A percentile compares a stretch with the other conserved stretches of the same genome.
phyloP scores from a whole-genome alignment of 345 rosid species.

The Eucalyptus melliodora region DNA sequence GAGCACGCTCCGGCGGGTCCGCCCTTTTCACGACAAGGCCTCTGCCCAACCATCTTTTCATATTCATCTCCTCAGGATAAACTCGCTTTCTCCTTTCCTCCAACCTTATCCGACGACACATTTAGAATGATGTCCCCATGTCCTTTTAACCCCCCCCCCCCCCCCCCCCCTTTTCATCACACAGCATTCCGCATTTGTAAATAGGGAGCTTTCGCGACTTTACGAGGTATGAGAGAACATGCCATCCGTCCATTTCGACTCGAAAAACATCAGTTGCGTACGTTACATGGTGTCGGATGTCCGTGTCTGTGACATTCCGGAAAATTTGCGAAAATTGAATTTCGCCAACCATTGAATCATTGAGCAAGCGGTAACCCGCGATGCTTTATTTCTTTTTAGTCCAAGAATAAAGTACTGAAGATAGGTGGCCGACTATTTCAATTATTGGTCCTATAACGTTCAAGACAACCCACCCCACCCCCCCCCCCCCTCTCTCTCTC shows the following conservation, averaged over 20 bases:
- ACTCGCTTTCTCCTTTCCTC: not conserved
- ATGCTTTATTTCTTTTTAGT: not conserved
- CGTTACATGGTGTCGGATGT: not conserved
- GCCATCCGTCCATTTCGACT: not conserved
- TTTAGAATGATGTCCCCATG: not conserved
- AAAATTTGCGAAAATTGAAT: not conserved
- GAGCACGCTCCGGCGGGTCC: not conserved
- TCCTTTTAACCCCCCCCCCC: not conserved
- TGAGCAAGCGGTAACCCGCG: not conserved
- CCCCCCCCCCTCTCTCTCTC: accelerated
- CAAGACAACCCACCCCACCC: not conserved
- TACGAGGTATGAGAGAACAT: not conserved
- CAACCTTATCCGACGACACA: not conserved
- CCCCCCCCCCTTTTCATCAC: not conserved
- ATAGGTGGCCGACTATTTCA: not conserved
- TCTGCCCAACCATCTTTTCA: not conserved
- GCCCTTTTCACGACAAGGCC: not conserved
- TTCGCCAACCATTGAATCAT: not conserved
- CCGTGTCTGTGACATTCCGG: too few relatives aligned
- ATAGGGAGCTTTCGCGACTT: not conserved
- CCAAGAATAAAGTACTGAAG: not conserved
- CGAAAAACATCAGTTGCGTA: not conserved
- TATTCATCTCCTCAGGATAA: not conserved
- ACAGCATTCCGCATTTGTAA: not conserved
- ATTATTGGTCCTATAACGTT: not conserved